Base-by-base conservation (phyloP, 2,329 filamentous ascomycete genomes). In the Chaetothyriales sp. region DNA sequence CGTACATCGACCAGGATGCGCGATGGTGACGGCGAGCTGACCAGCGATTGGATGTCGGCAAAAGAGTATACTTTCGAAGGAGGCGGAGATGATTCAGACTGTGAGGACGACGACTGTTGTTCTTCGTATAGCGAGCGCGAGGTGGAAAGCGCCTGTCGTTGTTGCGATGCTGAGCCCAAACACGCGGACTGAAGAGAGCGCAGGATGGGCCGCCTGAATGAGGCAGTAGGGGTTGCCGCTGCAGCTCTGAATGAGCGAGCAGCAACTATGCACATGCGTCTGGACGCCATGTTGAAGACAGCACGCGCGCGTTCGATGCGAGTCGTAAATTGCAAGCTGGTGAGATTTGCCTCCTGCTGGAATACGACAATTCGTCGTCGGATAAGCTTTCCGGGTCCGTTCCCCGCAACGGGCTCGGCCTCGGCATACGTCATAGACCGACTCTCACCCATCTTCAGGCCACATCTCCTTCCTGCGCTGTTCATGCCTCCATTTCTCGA, bases 1-100 rank as follows among this genome's bases (percentile, higher is more conserved):
- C 71, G 70, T 55, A 73, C 71, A 56, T 73, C 71, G 54, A 62
- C 60, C n/a, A 62, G 51, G 51, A 62, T 55, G 18, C 55, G 56
- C 10, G 54, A 48, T n/a, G 56, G 50, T 39, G 43, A 48, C 2
- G 57, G 56, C 5, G 54, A 36, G 22, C 49, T 43, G n/a, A 25
- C 15, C 12, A 59, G 46, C 18, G 44, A 36, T 36, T 58, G 54
- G 15, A 63, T 52, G 22, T 60, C 58, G 26, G 49, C 22, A 55
- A 57, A 59, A 26, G 45, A 55, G 50, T 60, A 60, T 26, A 53
- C 20, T 18, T 47, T 55, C 5, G 58, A 48, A 28, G 55, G 25
- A 8, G 48, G 44, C 12, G 26, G 44, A 18, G 53, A 51, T 22
- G 51, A 25, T n/a, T 36, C 18, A 26, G 48, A 49, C 20, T 49